These are phyloP conservation scores for Arabis hirsuta DNA, from an alignment of 345 rosid genomes.

Conservation along the genomic window DNA sequence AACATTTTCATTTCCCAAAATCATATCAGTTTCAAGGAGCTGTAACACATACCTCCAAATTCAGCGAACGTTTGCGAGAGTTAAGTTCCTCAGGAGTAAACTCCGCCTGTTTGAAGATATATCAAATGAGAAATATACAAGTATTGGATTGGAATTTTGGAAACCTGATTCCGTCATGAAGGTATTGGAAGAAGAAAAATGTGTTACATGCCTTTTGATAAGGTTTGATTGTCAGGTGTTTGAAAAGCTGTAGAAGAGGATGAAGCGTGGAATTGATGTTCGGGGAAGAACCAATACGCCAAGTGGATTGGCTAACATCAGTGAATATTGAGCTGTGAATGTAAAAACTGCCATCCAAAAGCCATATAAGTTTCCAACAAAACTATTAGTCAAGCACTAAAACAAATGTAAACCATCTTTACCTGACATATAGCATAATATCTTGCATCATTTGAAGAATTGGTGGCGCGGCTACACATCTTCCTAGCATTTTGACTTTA, in stretches of 20 bases:
- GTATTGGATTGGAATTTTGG: not conserved
- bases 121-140: constrained; percentile 15
- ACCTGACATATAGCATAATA: constrained; percentile 56
- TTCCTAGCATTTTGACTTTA: constrained; percentile 54
- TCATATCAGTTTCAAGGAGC: constrained; percentile 5
- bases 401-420: not conserved
- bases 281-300: constrained; percentile 54
- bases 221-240: constrained; percentile 50
- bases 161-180: constrained; percentile 1
- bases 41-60: constrained; percentile 44
- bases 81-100: constrained; percentile 56
- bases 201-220: constrained; percentile 46
- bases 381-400: constrained; percentile 11
- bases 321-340: constrained; percentile 55
- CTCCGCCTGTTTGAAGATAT: constrained; percentile 48
- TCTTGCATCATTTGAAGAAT: constrained; percentile 55
- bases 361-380: constrained; percentile 22
- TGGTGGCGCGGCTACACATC: constrained; percentile 55
- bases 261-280: constrained; percentile 48
- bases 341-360: constrained; percentile 50
- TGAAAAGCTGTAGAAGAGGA: constrained; percentile 57
- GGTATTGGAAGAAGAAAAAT: not conserved
- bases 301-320: constrained; percentile 48
- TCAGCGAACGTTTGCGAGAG: constrained; percentile 50
- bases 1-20: not conserved